Evolutionary conservation across 2,329 filamentous ascomycete species (phyloP).

Genomic region (Paraphoma chrysanthemicola): DNA sequence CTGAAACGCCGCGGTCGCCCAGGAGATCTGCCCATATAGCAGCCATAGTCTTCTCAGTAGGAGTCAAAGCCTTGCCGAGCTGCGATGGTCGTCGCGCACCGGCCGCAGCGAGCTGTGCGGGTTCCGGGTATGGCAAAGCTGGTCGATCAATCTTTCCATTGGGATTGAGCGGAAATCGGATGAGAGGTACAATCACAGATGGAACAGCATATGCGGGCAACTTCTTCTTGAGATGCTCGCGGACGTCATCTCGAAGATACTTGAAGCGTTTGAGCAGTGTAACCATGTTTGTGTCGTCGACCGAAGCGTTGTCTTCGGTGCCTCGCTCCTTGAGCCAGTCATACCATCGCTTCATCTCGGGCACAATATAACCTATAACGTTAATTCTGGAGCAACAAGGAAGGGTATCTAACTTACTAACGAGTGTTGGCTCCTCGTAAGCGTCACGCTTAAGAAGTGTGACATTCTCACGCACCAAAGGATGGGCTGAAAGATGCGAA

Average conservation of each 20-base stretch:
- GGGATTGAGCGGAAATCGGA: constrained; percentile 72
- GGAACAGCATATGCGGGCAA: constrained; percentile 79
- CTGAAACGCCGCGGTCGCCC: constrained; percentile 63
- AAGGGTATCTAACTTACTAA: constrained; percentile 61
- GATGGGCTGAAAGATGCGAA: constrained; percentile 76
- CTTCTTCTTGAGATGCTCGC: constrained; percentile 74
- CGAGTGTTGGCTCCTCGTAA: constrained; percentile 83
- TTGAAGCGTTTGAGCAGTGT: constrained; percentile 67
- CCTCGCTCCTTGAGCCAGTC: constrained; percentile 65
- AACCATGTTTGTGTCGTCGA: constrained; percentile 59
- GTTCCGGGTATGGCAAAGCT: constrained; percentile 80
- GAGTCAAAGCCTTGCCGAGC: constrained; percentile 55
- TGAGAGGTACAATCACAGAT: constrained; percentile 74
- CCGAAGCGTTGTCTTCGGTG: constrained; percentile 44
- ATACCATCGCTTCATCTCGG: constrained; percentile 77
- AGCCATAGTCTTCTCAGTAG: constrained; percentile 73
- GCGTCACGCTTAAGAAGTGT: constrained; percentile 85
- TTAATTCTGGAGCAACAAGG: background rate
- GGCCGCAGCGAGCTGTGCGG: constrained; percentile 67
- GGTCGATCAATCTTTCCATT: constrained; percentile 79
- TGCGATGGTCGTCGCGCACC: constrained; percentile 55
- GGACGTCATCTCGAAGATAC: constrained; percentile 64
- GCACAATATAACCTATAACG: constrained; percentile 73
- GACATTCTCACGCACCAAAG: constrained; percentile 80
- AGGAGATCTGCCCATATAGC: constrained; percentile 77